Conservation (phyloP, 805 yeast species). For the Candida coquimbonensis region DNA sequence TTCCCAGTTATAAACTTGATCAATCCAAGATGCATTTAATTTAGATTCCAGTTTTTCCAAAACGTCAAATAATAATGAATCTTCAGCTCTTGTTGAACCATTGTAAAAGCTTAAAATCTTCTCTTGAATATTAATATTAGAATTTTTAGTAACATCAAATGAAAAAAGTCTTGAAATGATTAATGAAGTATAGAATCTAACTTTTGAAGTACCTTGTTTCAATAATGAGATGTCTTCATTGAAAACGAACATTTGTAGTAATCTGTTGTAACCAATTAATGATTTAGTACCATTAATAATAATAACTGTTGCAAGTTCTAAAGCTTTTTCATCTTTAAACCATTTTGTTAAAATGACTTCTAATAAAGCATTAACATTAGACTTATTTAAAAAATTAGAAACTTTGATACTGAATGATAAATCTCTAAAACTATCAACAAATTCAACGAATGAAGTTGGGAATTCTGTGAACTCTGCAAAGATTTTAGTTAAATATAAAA, state of each 20-base stretch:
- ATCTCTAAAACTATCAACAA: constrained; percentile 27
- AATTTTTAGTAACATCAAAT: constrained; percentile 37
- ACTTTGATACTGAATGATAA: constrained; percentile 26
- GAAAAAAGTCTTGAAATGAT: constrained; percentile 43
- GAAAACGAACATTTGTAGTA: constrained; percentile 58
- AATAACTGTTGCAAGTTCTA: constrained; percentile 39
- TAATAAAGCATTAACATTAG: constrained; percentile 53
- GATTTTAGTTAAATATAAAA: constrained; percentile 55
- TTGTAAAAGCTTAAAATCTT: constrained; percentile 45
- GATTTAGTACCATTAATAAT: constrained; percentile 31
- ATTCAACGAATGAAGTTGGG: constrained; percentile 23
- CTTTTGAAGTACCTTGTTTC: constrained; percentile 18
- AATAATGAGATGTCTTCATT: constrained; percentile 36
- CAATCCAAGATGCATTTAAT: constrained; percentile 56
- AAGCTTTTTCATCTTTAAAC: constrained; percentile 32
- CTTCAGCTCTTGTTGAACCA: constrained; percentile 60
- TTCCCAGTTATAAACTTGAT: constrained; percentile 59
- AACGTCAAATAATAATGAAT: constrained; percentile 50
- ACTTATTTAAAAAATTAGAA: constrained; percentile 36
- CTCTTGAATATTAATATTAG: constrained; percentile 41
- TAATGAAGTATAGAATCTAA: constrained; percentile 38
- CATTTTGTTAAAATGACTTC: constrained; percentile 54
- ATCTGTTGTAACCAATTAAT: constrained; percentile 38
- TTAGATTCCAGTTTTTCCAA: constrained; percentile 52
- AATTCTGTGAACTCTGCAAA: constrained; percentile 43